phyloP scores from a whole-genome alignment of 208 protist genomes.

The Polymyxa betae region DNA sequence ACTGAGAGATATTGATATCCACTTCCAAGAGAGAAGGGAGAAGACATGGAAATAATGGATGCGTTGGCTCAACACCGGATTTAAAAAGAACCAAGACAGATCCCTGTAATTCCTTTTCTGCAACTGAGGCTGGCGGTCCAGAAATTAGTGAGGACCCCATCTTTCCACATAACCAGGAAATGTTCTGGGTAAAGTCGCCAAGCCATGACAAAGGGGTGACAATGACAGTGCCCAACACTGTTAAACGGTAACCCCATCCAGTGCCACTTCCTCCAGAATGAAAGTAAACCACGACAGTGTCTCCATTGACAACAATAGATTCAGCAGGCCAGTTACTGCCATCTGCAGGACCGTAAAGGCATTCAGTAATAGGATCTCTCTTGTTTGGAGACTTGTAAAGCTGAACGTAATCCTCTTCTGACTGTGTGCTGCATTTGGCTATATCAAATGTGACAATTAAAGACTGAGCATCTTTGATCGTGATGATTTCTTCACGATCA shows the following conservation, averaged over 20 bases:
- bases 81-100: background rate
- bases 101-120: background rate
- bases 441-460: conserved; percentile 42
- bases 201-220: conserved; percentile 17
- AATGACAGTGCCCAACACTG: background rate
- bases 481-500: conserved; percentile 29
- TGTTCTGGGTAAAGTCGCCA: conserved; percentile 29
- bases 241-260: conserved; percentile 22
- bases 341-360: conserved; percentile 17
- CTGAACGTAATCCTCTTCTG: conserved; percentile 51
- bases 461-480: conserved; percentile 47
- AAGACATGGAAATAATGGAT: conserved; percentile 17
- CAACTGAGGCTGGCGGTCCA: background rate
- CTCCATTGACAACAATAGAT: background rate
- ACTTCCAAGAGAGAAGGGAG: background rate
- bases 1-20: background rate
- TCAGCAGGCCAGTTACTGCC: conserved; percentile 47
- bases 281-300: conserved; percentile 31
- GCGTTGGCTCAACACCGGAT: conserved; percentile 25
- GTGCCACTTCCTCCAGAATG: background rate
- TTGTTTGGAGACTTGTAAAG: conserved; percentile 27
- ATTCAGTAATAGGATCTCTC: conserved; percentile 35
- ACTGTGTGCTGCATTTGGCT: conserved; percentile 27
- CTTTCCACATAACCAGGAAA: conserved; percentile 40
- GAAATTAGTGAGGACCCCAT: background rate